These are phyloP conservation scores for Clausena lansium DNA, from an alignment of 345 rosid species.

Conservation along the genomic window DNA sequence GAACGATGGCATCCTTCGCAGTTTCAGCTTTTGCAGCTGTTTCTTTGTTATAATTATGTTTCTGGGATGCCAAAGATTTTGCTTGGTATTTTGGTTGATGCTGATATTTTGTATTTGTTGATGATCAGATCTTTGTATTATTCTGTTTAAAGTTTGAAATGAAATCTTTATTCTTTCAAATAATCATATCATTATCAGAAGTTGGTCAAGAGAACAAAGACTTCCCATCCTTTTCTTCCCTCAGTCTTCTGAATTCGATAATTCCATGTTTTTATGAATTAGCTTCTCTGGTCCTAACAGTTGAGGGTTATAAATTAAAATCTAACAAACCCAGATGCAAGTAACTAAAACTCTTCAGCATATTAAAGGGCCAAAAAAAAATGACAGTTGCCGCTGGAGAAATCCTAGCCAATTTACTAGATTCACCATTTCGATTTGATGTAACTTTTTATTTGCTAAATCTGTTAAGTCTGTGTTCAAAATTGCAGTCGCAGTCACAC, in stretches of 20 bases:
- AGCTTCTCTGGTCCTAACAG: neutral
- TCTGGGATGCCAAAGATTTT: no score
- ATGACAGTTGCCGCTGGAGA: neutral
- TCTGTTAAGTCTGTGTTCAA: neutral
- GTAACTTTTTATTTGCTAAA: neutral
- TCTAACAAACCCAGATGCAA: neutral
- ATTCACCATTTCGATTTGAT: neutral
- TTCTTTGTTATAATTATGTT: conserved; percentile 34
- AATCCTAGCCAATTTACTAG: neutral
- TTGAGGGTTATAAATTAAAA: neutral
- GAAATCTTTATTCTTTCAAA: conserved; percentile 23
- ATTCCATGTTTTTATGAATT: no score
- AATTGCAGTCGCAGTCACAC: neutral
- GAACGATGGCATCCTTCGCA: conserved; percentile 4
- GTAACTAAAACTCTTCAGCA: neutral
- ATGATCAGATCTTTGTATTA: conserved; percentile 15
- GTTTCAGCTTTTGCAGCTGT: conserved; percentile 31
- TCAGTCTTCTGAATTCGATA: no score
- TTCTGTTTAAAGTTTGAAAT: conserved; percentile 13
- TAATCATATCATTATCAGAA: neutral
- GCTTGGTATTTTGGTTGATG: neutral
- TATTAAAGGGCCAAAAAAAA: neutral
- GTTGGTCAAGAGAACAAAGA: neutral
- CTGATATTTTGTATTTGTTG: conserved; percentile 13
- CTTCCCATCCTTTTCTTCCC: neutral